phyloP scores from a whole-genome alignment of 352 stramenopile species.

The Lagenidium giganteum region DNA sequence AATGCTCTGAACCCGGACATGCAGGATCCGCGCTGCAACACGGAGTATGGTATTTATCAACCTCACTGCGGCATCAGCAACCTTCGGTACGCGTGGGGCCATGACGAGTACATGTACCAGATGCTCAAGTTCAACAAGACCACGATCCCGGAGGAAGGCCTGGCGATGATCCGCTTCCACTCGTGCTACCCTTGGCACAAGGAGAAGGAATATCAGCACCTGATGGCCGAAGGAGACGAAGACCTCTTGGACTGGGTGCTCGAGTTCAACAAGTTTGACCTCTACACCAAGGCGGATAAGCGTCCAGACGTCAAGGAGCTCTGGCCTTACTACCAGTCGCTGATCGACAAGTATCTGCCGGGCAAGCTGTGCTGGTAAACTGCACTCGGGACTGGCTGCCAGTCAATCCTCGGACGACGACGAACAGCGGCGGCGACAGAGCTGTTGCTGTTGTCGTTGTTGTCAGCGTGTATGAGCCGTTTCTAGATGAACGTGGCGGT shows the following conservation, averaged over 20 bases:
- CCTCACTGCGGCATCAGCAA: conserved; percentile 86
- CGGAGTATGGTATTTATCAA: conserved; percentile 84
- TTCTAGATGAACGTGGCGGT: no score
- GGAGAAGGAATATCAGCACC: conserved; percentile 86
- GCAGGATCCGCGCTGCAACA: conserved; percentile 81
- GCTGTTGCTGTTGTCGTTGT: no score
- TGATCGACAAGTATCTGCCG: conserved; percentile 91
- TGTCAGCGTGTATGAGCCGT: no score
- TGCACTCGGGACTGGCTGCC: no score
- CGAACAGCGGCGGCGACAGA: no score
- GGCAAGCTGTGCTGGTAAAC: conserved; percentile 69
- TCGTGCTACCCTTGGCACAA: conserved; percentile 93
- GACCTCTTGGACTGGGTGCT: conserved; percentile 88
- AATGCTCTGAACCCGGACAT: conserved; percentile 90
- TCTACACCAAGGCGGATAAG: conserved; percentile 91
- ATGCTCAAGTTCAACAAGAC: conserved; percentile 90
- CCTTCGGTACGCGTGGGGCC: conserved; percentile 88
- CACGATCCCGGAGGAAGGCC: conserved; percentile 82
- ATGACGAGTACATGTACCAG: conserved; percentile 94
- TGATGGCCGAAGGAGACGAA: conserved; percentile 86
- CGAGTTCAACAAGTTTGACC: conserved; percentile 92
- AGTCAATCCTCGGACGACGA: no score
- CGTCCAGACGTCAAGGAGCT: conserved; percentile 77
- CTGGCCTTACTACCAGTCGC: conserved; percentile 89
- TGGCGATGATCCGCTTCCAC: conserved; percentile 94